These are phyloP conservation scores for Podaxis carcinomalis DNA, from an alignment of 768 basidiomycete species.

Conservation along the genomic window DNA sequence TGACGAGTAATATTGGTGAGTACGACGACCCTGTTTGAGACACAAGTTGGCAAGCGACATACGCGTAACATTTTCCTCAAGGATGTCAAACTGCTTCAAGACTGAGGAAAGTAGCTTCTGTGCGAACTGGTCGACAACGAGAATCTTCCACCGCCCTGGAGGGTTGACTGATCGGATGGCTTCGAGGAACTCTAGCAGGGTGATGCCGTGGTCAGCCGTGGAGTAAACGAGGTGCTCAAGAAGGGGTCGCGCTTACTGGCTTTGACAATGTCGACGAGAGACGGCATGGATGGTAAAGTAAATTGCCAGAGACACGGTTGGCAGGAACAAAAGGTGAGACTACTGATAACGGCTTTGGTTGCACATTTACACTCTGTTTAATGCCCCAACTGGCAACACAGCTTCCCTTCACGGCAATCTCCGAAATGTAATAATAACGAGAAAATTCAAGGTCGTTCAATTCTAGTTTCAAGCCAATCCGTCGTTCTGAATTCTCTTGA, in stretches of 20 bases:
- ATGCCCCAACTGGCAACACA: neutral
- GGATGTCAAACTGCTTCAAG: conserved; percentile 88
- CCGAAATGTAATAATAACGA: neutral
- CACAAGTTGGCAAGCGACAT: conserved; percentile 29
- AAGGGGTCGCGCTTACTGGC: conserved; percentile 31
- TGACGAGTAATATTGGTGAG: neutral
- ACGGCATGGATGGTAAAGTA: conserved; percentile 26
- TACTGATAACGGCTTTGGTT: neutral
- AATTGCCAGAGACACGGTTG: neutral
- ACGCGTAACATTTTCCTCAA: conserved; percentile 97
- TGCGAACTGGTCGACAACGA: conserved; percentile 93
- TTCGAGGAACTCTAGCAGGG: conserved; percentile 71
- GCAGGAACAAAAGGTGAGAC: neutral
- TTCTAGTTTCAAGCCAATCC: neutral
- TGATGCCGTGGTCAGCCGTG: neutral
- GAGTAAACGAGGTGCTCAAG: neutral
- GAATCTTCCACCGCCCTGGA: conserved; percentile 90
- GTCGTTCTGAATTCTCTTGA: neutral
- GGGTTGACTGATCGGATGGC: conserved; percentile 86
- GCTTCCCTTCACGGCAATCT: conserved; percentile 9
- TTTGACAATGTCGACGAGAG: conserved; percentile 38
- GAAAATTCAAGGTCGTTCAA: neutral
- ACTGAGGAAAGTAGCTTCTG: conserved; percentile 80
- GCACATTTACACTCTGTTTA: neutral
- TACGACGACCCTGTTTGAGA: no score